These are phyloP conservation scores for Hemerocallis citrina DNA, from an alignment of 106 monocot species.

Conservation along the genomic window DNA sequence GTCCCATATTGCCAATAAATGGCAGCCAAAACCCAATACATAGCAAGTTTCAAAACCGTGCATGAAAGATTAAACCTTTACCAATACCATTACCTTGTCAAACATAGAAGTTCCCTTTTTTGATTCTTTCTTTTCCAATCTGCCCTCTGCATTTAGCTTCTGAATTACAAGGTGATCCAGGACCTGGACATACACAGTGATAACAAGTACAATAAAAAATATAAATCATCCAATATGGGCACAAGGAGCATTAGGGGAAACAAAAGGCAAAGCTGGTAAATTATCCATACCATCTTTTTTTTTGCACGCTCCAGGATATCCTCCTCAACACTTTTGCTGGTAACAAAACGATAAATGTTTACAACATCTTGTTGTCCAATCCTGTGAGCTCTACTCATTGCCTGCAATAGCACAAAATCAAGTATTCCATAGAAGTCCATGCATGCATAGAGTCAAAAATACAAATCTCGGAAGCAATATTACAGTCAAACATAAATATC, in stretches of 20 bases:
- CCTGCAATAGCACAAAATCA: conserved; percentile 32
- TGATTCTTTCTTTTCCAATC: conserved; percentile 96
- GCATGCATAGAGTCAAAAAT: background rate
- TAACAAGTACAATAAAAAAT: conserved; percentile 1
- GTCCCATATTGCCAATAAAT: no score
- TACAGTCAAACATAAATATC: background rate
- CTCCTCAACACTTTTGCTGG: conserved; percentile 98
- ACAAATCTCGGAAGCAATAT: no score
- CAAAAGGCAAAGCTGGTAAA: background rate
- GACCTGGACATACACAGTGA: conserved; percentile 37
- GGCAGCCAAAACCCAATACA: no score
- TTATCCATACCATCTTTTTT: conserved; percentile 83
- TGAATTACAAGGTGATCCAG: conserved; percentile 99
- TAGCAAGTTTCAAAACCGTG: background rate
- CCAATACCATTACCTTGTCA: conserved; percentile 66
- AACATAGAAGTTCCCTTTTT: conserved; percentile 92
- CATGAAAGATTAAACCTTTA: background rate
- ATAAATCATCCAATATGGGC: background rate
- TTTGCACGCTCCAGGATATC: conserved; percentile 99
- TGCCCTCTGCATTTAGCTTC: conserved; percentile 97
- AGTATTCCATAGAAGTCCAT: background rate
- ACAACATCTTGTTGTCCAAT: conserved; percentile 99
- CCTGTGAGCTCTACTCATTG: conserved; percentile 98
- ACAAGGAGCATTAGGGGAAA: background rate
- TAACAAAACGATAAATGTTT: conserved; percentile 97